Base-by-base conservation (phyloP, 2,329 filamentous ascomycete genomes). In the Cordyceps farinosa region DNA sequence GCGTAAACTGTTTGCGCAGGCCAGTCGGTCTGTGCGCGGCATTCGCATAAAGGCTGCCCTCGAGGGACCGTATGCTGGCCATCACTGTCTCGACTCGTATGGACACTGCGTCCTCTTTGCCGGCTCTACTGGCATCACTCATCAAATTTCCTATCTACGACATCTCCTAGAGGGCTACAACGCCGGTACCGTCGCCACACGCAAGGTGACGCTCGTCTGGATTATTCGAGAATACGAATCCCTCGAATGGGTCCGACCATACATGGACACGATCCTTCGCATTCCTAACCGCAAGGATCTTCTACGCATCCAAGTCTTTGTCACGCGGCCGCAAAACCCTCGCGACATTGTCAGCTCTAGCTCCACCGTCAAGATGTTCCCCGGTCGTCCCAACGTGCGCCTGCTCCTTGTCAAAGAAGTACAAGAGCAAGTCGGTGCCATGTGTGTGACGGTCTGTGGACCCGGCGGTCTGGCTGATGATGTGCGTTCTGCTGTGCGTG, bases 51-150 rank as follows among this genome's bases (percentile, higher is more conserved):
- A 82, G 64, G 92, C 91, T 40, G 87, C 90, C 64, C 86, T 96
- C 65, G 95, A 98, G 77, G 95, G 95, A 0, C 94, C 95, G 0
- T 98, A 98, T 73, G 89, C 87, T 5, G 89, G 88, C 48, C 89
- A 92, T 72, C 90, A 97, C 76, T 87, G 87, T 65, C 87, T 98
- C 67, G 88, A 92, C 75, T 97, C 93, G 8, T 98, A 97, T 76
- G 94, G 95, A 45, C 95, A 96, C 50, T 87, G 89, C 51, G 85
- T 99, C 66, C 88, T 99, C 63, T 92, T 97, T 72, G 93, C 94
- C 13, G 93, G 92, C 63, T 91, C 94, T 63, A 92, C 95, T 5
- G 95, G 95, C 66, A 98, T 99, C 77, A 97, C 94, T 1, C 94
- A 98, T 75, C 92, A 96, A 74, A 86, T 98, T 36, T 91, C 92